Evolutionary conservation across 2,329 filamentous ascomycete species (phyloP).

Genomic region (Fusarium irregulare): DNA sequence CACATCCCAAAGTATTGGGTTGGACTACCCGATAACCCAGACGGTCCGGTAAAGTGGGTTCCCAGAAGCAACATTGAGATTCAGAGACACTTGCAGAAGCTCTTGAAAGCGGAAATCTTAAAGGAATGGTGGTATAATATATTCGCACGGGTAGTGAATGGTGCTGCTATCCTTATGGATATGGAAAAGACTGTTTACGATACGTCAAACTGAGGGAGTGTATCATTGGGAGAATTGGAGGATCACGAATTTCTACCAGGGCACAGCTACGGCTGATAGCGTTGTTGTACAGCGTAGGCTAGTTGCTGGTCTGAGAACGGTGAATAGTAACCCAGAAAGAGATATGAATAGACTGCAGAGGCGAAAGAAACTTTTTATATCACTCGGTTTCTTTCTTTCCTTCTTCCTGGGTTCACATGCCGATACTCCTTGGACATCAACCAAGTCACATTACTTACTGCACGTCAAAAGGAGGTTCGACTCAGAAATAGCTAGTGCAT

Average conservation of each 20-base stretch:
- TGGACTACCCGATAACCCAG: too few species aligned
- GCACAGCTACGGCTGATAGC: neutral
- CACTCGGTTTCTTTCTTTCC: neutral
- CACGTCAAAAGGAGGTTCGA: neutral
- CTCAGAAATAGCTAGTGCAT: neutral
- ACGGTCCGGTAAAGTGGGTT: too few species aligned
- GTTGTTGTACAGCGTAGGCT: neutral
- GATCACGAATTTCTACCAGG: neutral
- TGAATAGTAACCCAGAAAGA: neutral
- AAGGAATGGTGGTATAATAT: too few species aligned
- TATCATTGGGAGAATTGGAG: neutral
- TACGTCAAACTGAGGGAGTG: neutral
- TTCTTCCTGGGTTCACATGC: neutral
- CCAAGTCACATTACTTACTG: neutral
- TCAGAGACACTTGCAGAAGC: neutral
- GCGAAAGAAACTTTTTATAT: neutral
- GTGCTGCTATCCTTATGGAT: accelerated
- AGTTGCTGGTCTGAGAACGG: neutral
- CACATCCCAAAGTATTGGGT: neutral
- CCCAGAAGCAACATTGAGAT: neutral
- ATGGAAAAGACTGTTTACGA: neutral
- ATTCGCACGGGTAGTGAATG: too few species aligned
- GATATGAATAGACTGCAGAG: neutral
- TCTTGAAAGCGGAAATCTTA: neutral
- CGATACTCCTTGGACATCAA: neutral